Evolutionary conservation across 1,139 yeast species (phyloP).

Genomic region (Taiozyma sp.): DNA sequence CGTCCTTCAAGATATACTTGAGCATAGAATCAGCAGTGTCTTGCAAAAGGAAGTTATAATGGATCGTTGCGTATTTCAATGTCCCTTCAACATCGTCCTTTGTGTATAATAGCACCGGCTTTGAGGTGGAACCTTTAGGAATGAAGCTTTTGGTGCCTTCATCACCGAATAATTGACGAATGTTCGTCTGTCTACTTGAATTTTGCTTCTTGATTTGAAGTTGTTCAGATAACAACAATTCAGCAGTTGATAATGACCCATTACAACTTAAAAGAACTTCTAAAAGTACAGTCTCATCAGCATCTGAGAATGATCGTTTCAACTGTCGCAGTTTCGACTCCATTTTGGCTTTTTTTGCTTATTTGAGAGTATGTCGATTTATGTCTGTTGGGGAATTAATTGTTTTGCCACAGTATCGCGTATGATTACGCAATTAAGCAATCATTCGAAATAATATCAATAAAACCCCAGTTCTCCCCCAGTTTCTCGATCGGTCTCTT

Average conservation of each 20-base stretch:
- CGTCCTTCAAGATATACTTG: constrained; percentile 35
- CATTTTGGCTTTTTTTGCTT: constrained; percentile 15
- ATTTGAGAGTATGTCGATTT: not conserved
- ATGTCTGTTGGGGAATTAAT: too few species aligned
- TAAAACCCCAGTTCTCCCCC: too few species aligned
- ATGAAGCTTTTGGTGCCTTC: not conserved
- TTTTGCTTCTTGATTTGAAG: constrained; percentile 9
- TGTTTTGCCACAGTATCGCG: too few species aligned
- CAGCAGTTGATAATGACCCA: constrained; percentile 33
- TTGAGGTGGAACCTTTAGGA: constrained; percentile 16
- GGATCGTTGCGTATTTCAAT: constrained; percentile 46
- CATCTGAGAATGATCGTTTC: constrained; percentile 25
- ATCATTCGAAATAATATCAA: too few species aligned
- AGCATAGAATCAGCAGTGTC: constrained; percentile 43
- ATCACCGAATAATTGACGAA: constrained; percentile 12
- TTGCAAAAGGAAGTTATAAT: constrained; percentile 46
- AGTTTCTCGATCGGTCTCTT: too few species aligned
- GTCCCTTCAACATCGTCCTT: constrained; percentile 39
- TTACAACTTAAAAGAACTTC: constrained; percentile 36
- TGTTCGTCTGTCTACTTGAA: constrained; percentile 22
- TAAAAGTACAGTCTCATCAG: constrained; percentile 27
- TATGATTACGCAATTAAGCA: not conserved
- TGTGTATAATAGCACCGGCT: constrained; percentile 29
- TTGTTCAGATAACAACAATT: constrained; percentile 28
- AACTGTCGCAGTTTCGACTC: constrained; percentile 25